Evolutionary conservation across 108 stramenopile genomes (phyloP), one percentile per base, ranked within the genome.

Genomic region (Pseudonitzschia delicatissima): DNA sequence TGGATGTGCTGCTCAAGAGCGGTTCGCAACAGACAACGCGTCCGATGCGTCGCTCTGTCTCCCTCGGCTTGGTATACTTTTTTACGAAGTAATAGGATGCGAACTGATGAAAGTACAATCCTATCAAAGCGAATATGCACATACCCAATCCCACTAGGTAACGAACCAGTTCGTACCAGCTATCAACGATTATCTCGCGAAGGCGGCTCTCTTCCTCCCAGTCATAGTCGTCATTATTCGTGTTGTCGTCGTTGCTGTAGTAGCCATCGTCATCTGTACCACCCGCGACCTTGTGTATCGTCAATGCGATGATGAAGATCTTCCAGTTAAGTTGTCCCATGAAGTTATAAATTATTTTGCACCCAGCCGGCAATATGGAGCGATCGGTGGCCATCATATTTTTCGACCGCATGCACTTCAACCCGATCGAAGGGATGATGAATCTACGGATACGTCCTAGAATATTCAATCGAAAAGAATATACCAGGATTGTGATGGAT

Each of bases 51-150:
- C 27, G 60, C 20, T 40, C 39, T 15, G 60, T 40, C 12, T 42
- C 23, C 9, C 12, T 40, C 4, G 36, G 60, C 11, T 26, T n/a
- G 5, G 39, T 40, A 26, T 61, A 61, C 32, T 42, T 12, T 44
- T 61, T 61, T 6, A 61, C 28, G 21, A 61, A 61, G 60, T 61
- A 7, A 61, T 61, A 61, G 37, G 60, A 61, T 26, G 60, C 60
- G 39, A 61, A 61, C 40, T 61, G 60, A 42, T 61, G 60, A 33
- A 61, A 61, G 39, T 61, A 61, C 60, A 61, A 21, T 7, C 60
- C 60, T 13, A 61, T 27, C 39, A 61, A 42, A 12, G 36, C 36
- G 27, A 37, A 40, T 37, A 61, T 61, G n/a, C 60, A 61, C 13
- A 61, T 18, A 5, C 35, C 60, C 26, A 61, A 42, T 20, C 60